phyloP scores from a whole-genome alignment of 495 filamentous ascomycete species.

The Poronia punctata region DNA sequence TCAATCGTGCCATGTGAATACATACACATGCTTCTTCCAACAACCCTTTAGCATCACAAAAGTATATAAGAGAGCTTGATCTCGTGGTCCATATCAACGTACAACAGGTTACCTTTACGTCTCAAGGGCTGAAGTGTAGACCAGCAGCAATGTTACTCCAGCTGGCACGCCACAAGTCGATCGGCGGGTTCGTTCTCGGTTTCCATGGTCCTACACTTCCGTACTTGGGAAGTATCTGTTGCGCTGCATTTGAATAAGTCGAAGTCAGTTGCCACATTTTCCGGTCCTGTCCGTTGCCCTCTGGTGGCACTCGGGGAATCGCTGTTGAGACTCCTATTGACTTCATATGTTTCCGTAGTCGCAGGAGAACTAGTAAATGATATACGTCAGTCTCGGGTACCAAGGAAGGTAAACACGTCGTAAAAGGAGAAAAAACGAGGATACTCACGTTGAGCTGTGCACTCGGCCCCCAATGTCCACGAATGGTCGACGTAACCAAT shows the following conservation, averaged over 20 bases:
- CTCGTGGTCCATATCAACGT: too few species aligned
- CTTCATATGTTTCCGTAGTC: conserved; percentile 7
- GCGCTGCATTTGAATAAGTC: conserved; percentile 3
- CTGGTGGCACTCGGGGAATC: conserved; percentile 5
- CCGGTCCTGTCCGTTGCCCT: conserved; percentile 33
- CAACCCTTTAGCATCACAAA: too few species aligned
- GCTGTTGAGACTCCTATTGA: conserved; percentile 12
- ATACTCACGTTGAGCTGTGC: conserved; percentile 32
- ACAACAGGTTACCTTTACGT: too few species aligned
- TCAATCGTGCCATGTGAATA: too few species aligned
- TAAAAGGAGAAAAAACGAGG: conserved; percentile 30
- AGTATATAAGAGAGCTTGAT: too few species aligned
- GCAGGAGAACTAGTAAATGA: conserved; percentile 7
- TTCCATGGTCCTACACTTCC: conserved; percentile 45
- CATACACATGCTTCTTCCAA: too few species aligned
- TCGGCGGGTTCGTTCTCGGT: conserved; percentile 46
- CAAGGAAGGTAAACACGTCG: too few species aligned
- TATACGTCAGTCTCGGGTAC: too few species aligned
- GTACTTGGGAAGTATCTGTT: background rate
- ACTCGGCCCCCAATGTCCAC: conserved; percentile 56
- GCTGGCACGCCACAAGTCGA: conserved; percentile 44
- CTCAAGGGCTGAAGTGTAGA: conserved; percentile 4
- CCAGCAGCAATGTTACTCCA: conserved; percentile 35
- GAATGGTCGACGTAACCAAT: conserved; percentile 53
- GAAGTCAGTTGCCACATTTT: conserved; percentile 20